Conservation (phyloP, 331 rosid genomes). For the Erythrophleum ivorense region DNA sequence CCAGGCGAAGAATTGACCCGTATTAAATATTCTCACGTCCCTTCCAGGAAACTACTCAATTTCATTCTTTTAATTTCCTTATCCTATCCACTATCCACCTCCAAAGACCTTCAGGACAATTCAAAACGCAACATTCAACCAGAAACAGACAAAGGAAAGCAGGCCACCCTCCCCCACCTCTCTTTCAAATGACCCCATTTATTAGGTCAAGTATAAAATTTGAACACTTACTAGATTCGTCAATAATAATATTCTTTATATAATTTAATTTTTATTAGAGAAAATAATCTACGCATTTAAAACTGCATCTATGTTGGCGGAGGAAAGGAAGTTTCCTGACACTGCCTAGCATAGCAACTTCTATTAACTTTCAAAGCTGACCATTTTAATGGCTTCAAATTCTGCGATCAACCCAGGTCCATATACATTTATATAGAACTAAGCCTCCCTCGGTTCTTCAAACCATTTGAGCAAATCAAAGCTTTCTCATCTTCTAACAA, state of each 20-base stretch:
- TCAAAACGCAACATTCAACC: not conserved
- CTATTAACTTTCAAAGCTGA: constrained; percentile 37
- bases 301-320: not conserved
- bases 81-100: not conserved
- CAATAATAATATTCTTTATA: too few relatives aligned
- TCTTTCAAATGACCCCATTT: not conserved
- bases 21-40: not conserved
- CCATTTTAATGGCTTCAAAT: constrained; percentile 25
- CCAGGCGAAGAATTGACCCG: not conserved
- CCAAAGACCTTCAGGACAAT: not conserved
- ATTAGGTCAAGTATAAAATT: too few relatives aligned
- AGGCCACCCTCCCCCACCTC: constrained; percentile 35
- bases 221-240: too few relatives aligned
- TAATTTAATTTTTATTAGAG: too few relatives aligned
- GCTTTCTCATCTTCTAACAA: constrained; percentile 40
- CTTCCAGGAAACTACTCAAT: constrained; percentile 44
- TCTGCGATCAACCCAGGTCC: not conserved
- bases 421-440: not conserved
- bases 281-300: not conserved
- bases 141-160: constrained; percentile 25
- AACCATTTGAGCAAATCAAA: constrained; percentile 9
- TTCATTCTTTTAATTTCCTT: not conserved
- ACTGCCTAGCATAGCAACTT: constrained; percentile 42
- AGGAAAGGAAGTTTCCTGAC: constrained; percentile 45
- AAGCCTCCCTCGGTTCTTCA: not conserved